Base-by-base conservation (phyloP, 768 basidiomycete species). In the Epithele typhae region DNA sequence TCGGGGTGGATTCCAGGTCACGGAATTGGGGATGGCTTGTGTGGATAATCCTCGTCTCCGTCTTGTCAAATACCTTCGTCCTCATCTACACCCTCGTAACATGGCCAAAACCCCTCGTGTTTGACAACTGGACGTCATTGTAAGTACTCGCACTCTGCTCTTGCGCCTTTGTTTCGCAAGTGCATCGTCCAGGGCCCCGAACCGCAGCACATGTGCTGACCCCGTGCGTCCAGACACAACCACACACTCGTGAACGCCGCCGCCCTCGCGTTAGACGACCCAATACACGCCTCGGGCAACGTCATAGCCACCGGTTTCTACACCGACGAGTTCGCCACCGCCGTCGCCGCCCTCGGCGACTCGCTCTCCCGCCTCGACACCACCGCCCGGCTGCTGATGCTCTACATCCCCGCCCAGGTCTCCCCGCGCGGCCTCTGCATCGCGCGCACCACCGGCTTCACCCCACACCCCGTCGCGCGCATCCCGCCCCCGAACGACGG, bases 361-460 rank as follows among this genome's bases (percentile, higher is more conserved):
- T 64, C 64, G 3, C 51, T 68, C 21, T 51, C 48, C 50, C 59
- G 53, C n/a, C 60, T 53, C 12, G 59, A 64, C 46, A 62, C 59
- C 46, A 61, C 46, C 48, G 70, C 65, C 39, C 63, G 57, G 41
- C 62, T 58, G 42, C 45, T 68, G 40, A 60, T 66, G 25, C 49
- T 66, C 17, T 61, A 68, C 58, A 43, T 66, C 45, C 64, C 63
- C 6, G 66, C 61, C 3, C 64, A 64, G 1, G 58, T 75, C 42
- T 75, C 73, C 19, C 24, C 56, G 4, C 53, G 62, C 22, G 67
- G 70, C 0, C 68, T 71, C 40, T 74, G 73, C 55, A 61, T 71
- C 43, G 65, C 60, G 15, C 59, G 59, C 27, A 58, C 65, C 8
- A 66, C 58, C 15, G 73, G 73, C 7, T 75, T 73, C 70, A 54